These are phyloP conservation scores for Luzula sylvatica DNA, from an alignment of 176 grass and related monocot species.

Conservation along the genomic window DNA sequence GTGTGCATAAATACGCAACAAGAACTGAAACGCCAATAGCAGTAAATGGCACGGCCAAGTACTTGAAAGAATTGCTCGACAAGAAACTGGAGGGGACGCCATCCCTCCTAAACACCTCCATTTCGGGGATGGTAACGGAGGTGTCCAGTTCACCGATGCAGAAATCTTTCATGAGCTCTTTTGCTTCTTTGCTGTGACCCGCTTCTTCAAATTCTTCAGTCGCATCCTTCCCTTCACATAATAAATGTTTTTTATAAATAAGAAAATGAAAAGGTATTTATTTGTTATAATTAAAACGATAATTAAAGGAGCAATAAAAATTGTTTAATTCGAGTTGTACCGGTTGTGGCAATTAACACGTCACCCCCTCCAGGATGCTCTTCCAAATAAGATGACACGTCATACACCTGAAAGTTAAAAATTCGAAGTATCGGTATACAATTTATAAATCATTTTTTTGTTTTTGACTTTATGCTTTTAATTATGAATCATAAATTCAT, in stretches of 20 bases:
- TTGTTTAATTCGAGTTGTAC: constrained; percentile 22
- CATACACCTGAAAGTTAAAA: constrained; percentile 51
- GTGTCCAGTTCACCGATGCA: constrained; percentile 61
- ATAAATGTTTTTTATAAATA: not conserved
- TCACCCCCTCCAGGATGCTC: constrained; percentile 89
- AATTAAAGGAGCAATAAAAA: not conserved
- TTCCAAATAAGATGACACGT: constrained; percentile 82
- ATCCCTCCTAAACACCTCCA: constrained; percentile 53
- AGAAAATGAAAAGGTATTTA: not conserved
- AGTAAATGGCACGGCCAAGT: constrained; percentile 38
- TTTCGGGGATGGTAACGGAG: constrained; percentile 45
- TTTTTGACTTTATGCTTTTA: not conserved
- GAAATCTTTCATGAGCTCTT: constrained; percentile 65
- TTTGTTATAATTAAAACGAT: not conserved
- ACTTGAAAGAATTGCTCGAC: constrained; percentile 13
- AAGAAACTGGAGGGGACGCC: constrained; percentile 29
- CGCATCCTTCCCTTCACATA: constrained; percentile 60
- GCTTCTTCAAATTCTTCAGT: constrained; percentile 87
- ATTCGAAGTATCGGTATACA: not conserved
- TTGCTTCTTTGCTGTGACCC: constrained; percentile 59
- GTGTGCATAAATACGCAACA: constrained; percentile 39
- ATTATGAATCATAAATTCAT: too few relatives aligned
- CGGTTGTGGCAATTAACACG: constrained; percentile 42
- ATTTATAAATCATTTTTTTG: not conserved
- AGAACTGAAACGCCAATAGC: constrained; percentile 38